Evolutionary conservation across 352 stramenopile genomes (phyloP), one percentile per base, ranked within the genome.

Genomic region (Globisporangium barbulae): DNA sequence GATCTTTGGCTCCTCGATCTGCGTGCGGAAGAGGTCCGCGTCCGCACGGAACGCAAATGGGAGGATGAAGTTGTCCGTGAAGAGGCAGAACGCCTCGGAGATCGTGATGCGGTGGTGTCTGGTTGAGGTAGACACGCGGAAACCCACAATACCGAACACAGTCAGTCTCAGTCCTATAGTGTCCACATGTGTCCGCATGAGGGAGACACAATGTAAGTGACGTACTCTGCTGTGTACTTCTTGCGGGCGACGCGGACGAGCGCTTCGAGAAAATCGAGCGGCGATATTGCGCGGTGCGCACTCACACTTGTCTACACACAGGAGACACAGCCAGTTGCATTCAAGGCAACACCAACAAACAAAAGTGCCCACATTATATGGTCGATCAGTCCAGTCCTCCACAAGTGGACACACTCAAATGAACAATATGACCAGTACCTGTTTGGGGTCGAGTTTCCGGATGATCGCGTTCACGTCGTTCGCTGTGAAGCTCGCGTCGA

Each of bases 11-110:
- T 88, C 76, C 45, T 93, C 84, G 12, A 93, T 71, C 68, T 93
- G 78, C 66, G 81, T 81, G 6, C 79, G 76, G 67, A 93, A 93
- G 49, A 90, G 58, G 52, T 93, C 83, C 31, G 77, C 77, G 61
- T 93, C 81, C 9, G 75, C 79, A 48, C 83, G 80, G 71, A 90
- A 91, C 7, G 84, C 84, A 35, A 86, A 91, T 17, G 84, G 80
- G 10, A 91, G 59, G 37, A 93, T 83, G 22, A 78, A 86, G 60
- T 87, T 93, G 69, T 90, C 81, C 2, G 89, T 68, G 37, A 93
- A 74, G 44, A 93, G 72, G 54, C 81, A 93, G 52, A 93, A 89
- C 9, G 80, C 73, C 65, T 93, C 84, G 6, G 84, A 93, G 7
- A 93, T 63, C 13, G 84, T 85, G 55, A 89, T 66, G 25, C 81